A percentile compares a stretch with the other conserved stretches of the same genome.
Conservation (phyloP, 2,329 filamentous ascomycete species). For the Mycogone perniciosa region DNA sequence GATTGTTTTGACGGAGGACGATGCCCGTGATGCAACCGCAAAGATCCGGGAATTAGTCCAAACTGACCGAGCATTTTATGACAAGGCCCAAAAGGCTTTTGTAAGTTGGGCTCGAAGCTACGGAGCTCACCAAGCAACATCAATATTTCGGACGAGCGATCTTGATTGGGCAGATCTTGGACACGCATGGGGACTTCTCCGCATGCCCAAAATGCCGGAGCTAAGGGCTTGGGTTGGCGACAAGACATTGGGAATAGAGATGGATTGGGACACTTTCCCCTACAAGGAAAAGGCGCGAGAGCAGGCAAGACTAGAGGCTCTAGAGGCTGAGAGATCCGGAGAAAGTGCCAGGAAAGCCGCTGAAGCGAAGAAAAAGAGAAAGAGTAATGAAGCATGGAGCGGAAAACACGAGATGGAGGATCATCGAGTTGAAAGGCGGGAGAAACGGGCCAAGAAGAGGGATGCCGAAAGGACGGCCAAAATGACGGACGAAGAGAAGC, state of each 20-base stretch:
- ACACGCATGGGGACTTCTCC: constrained; percentile 77
- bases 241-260: constrained; percentile 51
- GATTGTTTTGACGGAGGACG: constrained; percentile 51
- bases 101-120: constrained; percentile 92
- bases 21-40: constrained; percentile 51
- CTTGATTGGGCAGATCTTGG: constrained; percentile 81
- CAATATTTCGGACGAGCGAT: constrained; percentile 79
- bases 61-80: constrained; percentile 57
- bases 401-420: constrained; percentile 61
- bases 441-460: constrained; percentile 57
- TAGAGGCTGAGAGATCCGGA: constrained; percentile 42
- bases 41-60: constrained; percentile 55
- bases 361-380: constrained; percentile 49
- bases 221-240: constrained; percentile 67
- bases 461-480: constrained; percentile 56
- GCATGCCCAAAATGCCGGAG: constrained; percentile 91
- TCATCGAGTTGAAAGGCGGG: constrained; percentile 52
- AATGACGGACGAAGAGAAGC: constrained; percentile 66
- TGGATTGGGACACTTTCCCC: constrained; percentile 61
- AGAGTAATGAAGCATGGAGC: constrained; percentile 66
- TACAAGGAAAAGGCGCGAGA: constrained; percentile 71
- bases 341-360: constrained; percentile 33
- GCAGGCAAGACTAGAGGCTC: constrained; percentile 52
- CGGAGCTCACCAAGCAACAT: constrained; percentile 81
- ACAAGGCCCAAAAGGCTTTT: constrained; percentile 86